Base-by-base conservation (phyloP, 2,329 filamentous ascomycete genomes). In the Parastagonospora avenae region DNA sequence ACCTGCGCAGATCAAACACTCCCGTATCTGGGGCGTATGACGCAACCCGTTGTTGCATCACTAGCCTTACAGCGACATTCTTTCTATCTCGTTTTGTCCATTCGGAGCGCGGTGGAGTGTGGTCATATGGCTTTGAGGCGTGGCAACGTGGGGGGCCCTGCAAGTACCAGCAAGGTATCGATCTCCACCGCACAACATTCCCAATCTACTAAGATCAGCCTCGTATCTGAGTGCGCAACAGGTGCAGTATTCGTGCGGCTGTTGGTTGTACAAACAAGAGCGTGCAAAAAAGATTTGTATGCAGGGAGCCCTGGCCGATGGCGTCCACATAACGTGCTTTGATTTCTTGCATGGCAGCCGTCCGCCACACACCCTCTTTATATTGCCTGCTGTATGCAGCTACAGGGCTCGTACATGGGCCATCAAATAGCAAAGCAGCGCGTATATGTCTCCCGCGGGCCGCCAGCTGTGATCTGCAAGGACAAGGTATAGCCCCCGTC, bases 401-500 rank as follows among this genome's bases (percentile, higher is more conserved):
- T 59, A 50, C 66, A 67, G 58, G 63, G 55, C 60, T 50, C 50
- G 48, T 48, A 54, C 59, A 63, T 60, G 42, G 54, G 46, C 49
- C 41, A 47, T 38, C 37, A 10, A 43, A 46, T 47, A 28, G 39
- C 44, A 69, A 64, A 64, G 59, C 66, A 52, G 62, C 66, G 70
- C 68, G 70, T 66, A 69, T 57, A 52, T 50, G 15, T 36, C 31
- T 64, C 60, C 69, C 64, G 62, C 66, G 65, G 64, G 59, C 68
- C 69, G 64, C 53, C 56, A 60, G 60, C 59, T 69, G 47, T 56
- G 69, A 72, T 70, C 70, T 72, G 70, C 70, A 70, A 59, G 63
- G 60, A 58, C 64, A 68, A 71, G 68, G 66, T 57, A 66, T 55
- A 49, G 63, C 60, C 67, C 66, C 61, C 56, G 66, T 59, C 58